Base-by-base conservation (phyloP, 1,139 yeast genomes). In the Pichia sp. region DNA sequence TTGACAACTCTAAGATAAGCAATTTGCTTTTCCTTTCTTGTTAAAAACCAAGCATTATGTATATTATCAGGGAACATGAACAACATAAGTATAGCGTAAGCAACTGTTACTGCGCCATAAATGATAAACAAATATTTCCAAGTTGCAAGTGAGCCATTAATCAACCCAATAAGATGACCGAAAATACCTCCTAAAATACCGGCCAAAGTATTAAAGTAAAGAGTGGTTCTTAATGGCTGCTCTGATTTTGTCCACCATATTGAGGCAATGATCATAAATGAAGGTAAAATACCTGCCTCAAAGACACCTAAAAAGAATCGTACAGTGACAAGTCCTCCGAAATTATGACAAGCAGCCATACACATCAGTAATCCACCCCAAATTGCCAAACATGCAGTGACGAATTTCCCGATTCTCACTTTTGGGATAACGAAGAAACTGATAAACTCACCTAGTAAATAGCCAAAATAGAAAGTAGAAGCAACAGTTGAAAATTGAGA, bases 391-490 rank as follows among this genome's bases (percentile, higher is more conserved):
- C 46, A 25, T 20, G 40, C 21, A 9, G 44, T 43, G 15, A 51
- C 37, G 25, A 51, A 45, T 18, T 47, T 52, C 4, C 51, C 53
- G 10, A 51, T 38, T 23, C 50, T 50, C 15, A 52, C 50, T 12
- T 42, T 21, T 28, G 49, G 53, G 11, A 48, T 14, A 14, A 48
- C 24, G 31, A 48, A 44, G 10, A 46, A 41, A 12, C 43, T 43
- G 15, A 44, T 21, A 28, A 50, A 42, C 28, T 52, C 49, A 33
- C 55, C 55, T 21, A 72, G 59, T 44, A 74, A 52, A 48, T 71
- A 73, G 11, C 79, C 79, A 46, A 72, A 67, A 49, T 71, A 72
- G 56, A 79, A 79, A 24, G 77, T 69, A 1, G 84, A 47, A 2
- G 77, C 74, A 39, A 75, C 61, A 72, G 83, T 76, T 1, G 56